Evolutionary conservation across 768 basidiomycete species (phyloP), one percentile per base, ranked within the genome.

Genomic region (Lactarius trivialis): DNA sequence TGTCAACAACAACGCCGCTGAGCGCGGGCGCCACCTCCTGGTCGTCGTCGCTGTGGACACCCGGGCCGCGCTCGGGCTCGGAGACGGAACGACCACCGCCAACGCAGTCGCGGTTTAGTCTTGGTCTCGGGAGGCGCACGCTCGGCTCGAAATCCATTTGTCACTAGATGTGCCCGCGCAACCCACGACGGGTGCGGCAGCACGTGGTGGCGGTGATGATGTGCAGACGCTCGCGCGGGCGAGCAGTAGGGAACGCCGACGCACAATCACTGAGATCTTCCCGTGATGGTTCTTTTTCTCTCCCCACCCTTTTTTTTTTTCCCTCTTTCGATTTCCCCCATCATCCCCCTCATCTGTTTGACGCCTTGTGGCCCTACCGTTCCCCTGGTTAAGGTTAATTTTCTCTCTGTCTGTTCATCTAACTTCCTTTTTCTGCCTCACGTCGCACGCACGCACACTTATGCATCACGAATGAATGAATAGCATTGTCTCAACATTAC

Each of bases 211-310:
- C n/a, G n/a, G n/a, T n/a, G 64, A n/a, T n/a, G n/a, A 69, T 14
- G 66, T 73, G 14, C 74, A 70, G 64, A 79, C 77, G 7, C 70
- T 76, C 45, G 70, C 61, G 56, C 74, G 57, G 65, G 72, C 65
- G 61, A 72, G 56, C 64, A 72, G 67, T 61, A 73, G 72, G 63
- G 79, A 81, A 60, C 73, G 81, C n/a, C 73, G 80, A 54, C 73
- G 79, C 37, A 82, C 80, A 39, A 75, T 81, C 49, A 80, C 78
- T n/a, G 80, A 81, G 65, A 77, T 81, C 60, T 81, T 80, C 64
- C 68, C 60, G n/a, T 67, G 64, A 60, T 61, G 54, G 37, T 26
- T 51, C 45, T n/a, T n/a, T n/a, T 48, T 14, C 21, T n/a, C n/a
- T n/a, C 5, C 7, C 6, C 9, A 21, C 9, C 2, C 11, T 24